Evolutionary conservation across 106 monocot species (phyloP).

Genomic region (Allium sativum): DNA sequence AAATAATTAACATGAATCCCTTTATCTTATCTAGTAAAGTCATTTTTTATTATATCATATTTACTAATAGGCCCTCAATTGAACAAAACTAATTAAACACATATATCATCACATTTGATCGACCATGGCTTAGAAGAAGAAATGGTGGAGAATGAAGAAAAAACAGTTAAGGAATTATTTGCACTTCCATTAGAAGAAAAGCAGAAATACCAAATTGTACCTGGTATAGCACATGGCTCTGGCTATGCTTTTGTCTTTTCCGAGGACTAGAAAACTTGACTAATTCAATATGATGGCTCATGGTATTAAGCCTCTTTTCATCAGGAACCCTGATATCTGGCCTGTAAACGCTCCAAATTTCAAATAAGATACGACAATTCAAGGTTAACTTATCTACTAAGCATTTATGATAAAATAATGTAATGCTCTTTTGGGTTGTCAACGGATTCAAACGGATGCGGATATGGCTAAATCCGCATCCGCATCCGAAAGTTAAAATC

Average conservation of each 20-base stretch:
- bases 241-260: constrained; percentile 73
- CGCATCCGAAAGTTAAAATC: no score
- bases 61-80: neutral
- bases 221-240: constrained; percentile 53
- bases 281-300: constrained; percentile 81
- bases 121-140: constrained; percentile 41
- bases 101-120: constrained; percentile 20
- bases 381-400: no score
- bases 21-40: neutral
- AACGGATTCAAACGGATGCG: no score
- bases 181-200: constrained; percentile 57
- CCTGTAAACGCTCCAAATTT: constrained; percentile 39
- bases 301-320: constrained; percentile 35
- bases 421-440: no score
- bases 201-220: constrained; percentile 60
- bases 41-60: neutral
- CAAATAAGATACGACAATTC: no score
- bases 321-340: constrained; percentile 47
- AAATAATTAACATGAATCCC: neutral
- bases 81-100: neutral
- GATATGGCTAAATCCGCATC: no score
- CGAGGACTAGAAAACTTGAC: constrained; percentile 72
- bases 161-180: constrained; percentile 45
- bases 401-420: no score
- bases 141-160: constrained; percentile 30